phyloP scores from a whole-genome alignment of 495 filamentous ascomycete genomes.

The Podospora bellae-mahoneyi region DNA sequence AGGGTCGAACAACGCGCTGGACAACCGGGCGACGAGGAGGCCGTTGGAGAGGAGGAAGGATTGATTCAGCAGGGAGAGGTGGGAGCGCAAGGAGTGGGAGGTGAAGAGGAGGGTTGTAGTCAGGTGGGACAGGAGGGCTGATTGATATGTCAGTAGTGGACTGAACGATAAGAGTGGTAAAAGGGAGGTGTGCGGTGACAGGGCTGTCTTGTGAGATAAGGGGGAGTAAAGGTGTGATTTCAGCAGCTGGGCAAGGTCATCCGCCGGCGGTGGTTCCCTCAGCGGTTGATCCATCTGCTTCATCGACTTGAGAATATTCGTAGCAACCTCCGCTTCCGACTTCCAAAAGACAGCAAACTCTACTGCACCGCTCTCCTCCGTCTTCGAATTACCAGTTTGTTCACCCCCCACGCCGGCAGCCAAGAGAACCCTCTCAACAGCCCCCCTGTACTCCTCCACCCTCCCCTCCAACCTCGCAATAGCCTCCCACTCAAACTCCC shows the following conservation, averaged over 20 bases:
- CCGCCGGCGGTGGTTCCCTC: slow-evolving; percentile 20
- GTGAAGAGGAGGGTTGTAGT: slow-evolving; percentile 78
- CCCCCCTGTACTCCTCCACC: slow-evolving; percentile 60
- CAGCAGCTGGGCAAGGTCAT: slow-evolving; percentile 35
- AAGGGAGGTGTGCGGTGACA: slow-evolving; percentile 69
- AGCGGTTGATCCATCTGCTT: slow-evolving; percentile 39
- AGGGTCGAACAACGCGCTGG: slow-evolving; percentile 79
- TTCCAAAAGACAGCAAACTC: slow-evolving; percentile 48
- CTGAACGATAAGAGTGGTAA: slow-evolving; percentile 71
- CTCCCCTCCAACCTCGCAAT: slow-evolving; percentile 61
- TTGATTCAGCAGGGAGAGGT: slow-evolving; percentile 70
- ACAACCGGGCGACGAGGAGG: slow-evolving; percentile 72
- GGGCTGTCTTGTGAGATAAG: slow-evolving; percentile 24
- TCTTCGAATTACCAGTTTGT: neutral
- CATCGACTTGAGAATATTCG: slow-evolving; percentile 50
- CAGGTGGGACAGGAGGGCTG: slow-evolving; percentile 69
- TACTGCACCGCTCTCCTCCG: neutral
- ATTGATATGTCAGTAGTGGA: slow-evolving; percentile 69
- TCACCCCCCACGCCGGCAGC: neutral
- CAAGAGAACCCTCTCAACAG: slow-evolving; percentile 43
- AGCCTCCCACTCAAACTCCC: slow-evolving; percentile 73
- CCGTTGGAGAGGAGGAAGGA: slow-evolving; percentile 85
- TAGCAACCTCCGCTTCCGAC: slow-evolving; percentile 47
- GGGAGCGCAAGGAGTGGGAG: slow-evolving; percentile 66
- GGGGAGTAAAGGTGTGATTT: slow-evolving; percentile 7